Base-by-base conservation (phyloP, 257 asterid genomes). In the Linderniella brevidens region DNA sequence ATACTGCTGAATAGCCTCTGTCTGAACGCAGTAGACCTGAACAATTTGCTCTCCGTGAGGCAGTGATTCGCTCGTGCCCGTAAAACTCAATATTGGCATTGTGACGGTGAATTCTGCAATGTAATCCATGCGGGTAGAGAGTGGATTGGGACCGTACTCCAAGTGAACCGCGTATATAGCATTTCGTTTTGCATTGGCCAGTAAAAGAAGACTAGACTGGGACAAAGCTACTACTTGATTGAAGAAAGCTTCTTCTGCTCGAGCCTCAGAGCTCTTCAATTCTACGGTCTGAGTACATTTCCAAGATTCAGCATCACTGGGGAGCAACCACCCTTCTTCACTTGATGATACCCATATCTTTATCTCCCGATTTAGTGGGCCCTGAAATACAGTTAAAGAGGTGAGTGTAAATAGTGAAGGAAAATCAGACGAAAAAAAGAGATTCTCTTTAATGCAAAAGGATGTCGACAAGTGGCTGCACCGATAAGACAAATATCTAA, bases 261-360 rank as follows among this genome's bases (percentile, higher is more conserved):
- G 75, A 41, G 74, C 64, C 66, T 77, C 92, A 8, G 96, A 79
- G 68, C 93, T 72, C 68, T 67, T 82, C 53, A 90, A 59, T 64
- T 77, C 96, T 72, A 86, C 62, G 11, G 76, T 80, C 69, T 90
- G 99, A 0, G 75, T 82, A 62, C 93, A 90, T 19, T 60, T 75
- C 99, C 99, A 86, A 13, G 88, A 79, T 66, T 86, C 99, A 25
- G 82, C 78, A 60, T 82, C 93, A 62, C 86, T 79, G 19, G 96
- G 88, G 62, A 82, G 96, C 68, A 90, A 70, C 94, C 94, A 86
- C 14, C 99, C 99, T 64, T 90, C 99, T 65, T 86, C 96, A 73
- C 94, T 77, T 43, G 77, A 71, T 63, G 95, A 85, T 49, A 73
- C 68, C 99, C 99, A 90, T 46, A 86, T 77, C 68, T 79, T 88